These are phyloP conservation scores for Gynostemma pentaphyllum DNA, from an alignment of 306 rosid species.

Conservation along the genomic window DNA sequence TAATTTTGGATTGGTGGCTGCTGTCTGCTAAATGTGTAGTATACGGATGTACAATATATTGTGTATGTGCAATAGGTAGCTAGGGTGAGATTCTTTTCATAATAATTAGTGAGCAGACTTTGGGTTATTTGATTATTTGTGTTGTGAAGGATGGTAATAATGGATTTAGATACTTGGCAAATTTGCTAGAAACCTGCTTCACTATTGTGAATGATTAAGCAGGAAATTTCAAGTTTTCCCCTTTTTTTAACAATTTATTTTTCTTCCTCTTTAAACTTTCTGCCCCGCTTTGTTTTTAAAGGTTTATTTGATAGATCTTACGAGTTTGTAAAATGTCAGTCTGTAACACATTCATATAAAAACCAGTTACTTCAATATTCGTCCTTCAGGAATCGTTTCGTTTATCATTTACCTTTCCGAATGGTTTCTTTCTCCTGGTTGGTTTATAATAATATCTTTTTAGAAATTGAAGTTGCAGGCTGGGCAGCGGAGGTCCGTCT, in stretches of 20 bases:
- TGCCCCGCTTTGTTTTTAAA: not conserved
- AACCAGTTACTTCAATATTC: slow-evolving; percentile 9
- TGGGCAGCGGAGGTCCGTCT: too few species aligned
- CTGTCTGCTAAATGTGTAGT: slow-evolving; percentile 19
- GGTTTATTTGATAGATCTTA: slow-evolving; percentile 18
- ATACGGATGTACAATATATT: slow-evolving; percentile 65
- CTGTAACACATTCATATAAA: slow-evolving; percentile 33
- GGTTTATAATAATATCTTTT: too few species aligned
- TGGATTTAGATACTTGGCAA: slow-evolving; percentile 26
- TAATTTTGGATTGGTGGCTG: slow-evolving; percentile 18
- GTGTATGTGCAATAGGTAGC: slow-evolving; percentile 60
- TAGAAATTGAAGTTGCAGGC: too few species aligned
- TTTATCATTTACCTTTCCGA: not conserved
- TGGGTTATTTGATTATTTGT: slow-evolving; percentile 48
- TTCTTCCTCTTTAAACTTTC: not conserved
- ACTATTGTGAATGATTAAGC: slow-evolving; percentile 25
- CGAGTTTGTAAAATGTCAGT: slow-evolving; percentile 45
- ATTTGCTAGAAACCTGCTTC: slow-evolving; percentile 37
- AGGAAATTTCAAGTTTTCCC: slow-evolving; percentile 12
- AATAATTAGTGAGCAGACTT: slow-evolving; percentile 51
- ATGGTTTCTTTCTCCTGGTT: too few species aligned
- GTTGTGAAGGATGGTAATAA: slow-evolving; percentile 43
- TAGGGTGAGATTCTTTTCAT: slow-evolving; percentile 83
- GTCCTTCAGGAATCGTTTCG: not conserved
- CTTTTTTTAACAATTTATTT: slow-evolving; percentile 11